These are phyloP conservation scores for Ophiostoma ulmi DNA, from an alignment of 2,329 filamentous ascomycete genomes.

Conservation along the genomic window DNA sequence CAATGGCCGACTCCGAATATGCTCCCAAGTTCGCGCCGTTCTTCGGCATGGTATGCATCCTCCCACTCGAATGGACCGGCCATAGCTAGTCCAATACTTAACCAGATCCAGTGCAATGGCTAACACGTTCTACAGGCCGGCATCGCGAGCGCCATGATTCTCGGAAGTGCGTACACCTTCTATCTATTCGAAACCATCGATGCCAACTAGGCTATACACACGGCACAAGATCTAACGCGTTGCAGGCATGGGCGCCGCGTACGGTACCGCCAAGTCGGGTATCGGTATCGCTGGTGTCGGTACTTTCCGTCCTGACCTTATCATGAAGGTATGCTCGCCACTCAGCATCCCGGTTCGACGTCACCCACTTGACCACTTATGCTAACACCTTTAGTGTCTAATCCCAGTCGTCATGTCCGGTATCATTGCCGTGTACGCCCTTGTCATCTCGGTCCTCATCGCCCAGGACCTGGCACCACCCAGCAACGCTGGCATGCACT, in stretches of 20 bases:
- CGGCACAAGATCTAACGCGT: neutral
- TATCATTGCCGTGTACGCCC: constrained; percentile 96
- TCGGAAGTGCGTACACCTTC: constrained; percentile 60
- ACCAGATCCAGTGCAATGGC: neutral
- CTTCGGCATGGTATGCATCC: constrained; percentile 70
- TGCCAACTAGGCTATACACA: too few species aligned
- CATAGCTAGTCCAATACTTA: neutral
- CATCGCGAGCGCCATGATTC: constrained; percentile 77
- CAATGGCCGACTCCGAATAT: constrained; percentile 51
- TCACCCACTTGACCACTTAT: neutral
- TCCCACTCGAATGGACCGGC: neutral
- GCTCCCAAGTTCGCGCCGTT: constrained; percentile 81
- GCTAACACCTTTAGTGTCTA: constrained; percentile 53
- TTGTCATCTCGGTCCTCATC: constrained; percentile 95
- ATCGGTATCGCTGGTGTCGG: constrained; percentile 83
- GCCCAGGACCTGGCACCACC: constrained; percentile 77
- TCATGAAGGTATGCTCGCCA: constrained; percentile 69
- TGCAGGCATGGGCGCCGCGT: constrained; percentile 66
- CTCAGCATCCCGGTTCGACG: neutral
- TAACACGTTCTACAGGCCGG: constrained; percentile 51
- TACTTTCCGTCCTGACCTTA: constrained; percentile 77
- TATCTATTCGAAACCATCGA: neutral
- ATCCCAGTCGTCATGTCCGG: constrained; percentile 96
- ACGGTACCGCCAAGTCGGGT: constrained; percentile 81
- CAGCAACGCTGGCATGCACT: constrained; percentile 53